phyloP scores from a whole-genome alignment of 225 moss, liverwort and hornwort genomes.

The Thuidium tamariscinum region DNA sequence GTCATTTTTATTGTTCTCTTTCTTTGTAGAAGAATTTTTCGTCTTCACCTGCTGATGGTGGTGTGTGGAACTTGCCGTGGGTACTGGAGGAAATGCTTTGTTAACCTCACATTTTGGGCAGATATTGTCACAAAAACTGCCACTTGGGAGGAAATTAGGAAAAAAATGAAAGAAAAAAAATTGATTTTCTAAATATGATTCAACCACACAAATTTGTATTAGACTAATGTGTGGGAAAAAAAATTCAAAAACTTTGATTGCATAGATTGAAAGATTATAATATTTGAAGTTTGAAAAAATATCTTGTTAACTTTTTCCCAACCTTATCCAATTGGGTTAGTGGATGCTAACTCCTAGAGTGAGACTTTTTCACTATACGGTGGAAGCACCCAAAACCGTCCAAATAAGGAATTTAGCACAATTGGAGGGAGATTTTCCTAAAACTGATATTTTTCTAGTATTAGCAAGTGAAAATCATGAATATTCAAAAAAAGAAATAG shows the following conservation, averaged over 20 bases:
- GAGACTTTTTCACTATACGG: background rate
- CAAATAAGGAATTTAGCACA: too few species aligned
- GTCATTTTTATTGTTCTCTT: too few species aligned
- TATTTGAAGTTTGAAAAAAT: background rate
- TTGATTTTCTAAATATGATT: background rate
- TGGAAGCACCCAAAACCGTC: too few species aligned
- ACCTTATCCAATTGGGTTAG: rapidly evolving
- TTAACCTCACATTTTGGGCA: background rate
- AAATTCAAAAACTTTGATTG: rapidly evolving
- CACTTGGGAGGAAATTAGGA: background rate
- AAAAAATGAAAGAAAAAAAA: background rate
- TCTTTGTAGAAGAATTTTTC: too few species aligned
- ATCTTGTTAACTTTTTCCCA: background rate
- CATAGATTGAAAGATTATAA: background rate
- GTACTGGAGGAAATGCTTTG: background rate
- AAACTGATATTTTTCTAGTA: too few species aligned
- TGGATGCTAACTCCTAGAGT: background rate
- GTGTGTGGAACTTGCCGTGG: background rate
- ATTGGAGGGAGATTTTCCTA: too few species aligned
- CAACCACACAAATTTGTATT: background rate
- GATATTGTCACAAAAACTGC: background rate
- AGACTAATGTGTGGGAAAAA: too few species aligned
- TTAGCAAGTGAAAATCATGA: too few species aligned
- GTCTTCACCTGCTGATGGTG: too few species aligned
- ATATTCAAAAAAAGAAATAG: too few species aligned